Evolutionary conservation across 768 basidiomycete species (phyloP).

Genomic region (Lactifluus pinguis): DNA sequence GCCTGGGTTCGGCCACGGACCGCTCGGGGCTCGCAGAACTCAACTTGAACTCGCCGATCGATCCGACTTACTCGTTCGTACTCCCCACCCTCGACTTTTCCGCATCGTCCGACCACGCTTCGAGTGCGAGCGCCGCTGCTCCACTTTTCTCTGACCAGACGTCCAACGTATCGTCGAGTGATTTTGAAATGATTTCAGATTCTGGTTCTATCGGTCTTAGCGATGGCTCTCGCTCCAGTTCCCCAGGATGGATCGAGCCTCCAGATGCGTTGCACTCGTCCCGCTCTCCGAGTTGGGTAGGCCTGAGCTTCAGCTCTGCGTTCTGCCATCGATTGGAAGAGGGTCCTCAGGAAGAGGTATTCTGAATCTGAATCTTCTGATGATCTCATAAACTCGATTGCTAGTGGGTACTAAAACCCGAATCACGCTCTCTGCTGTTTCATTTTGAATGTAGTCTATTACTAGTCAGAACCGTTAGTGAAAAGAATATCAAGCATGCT

Average conservation of each 20-base stretch:
- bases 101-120: conserved; percentile 24
- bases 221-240: conserved; percentile 17
- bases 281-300: conserved; percentile 19
- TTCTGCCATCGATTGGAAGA: conserved; percentile 26
- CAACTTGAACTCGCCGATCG: conserved; percentile 25
- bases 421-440: not conserved
- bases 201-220: not conserved
- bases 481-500: not conserved
- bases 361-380: conserved; percentile 13
- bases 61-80: conserved; percentile 60
- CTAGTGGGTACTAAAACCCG: not conserved
- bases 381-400: not conserved
- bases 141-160: conserved; percentile 5
- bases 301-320: conserved; percentile 35
- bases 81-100: conserved; percentile 74
- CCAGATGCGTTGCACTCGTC: conserved; percentile 8
- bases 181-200: conserved; percentile 4
- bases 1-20: conserved; percentile 2
- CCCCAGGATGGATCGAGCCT: conserved; percentile 12
- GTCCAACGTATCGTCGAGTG: not conserved
- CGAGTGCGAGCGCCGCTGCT: conserved; percentile 10
- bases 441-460: not conserved
- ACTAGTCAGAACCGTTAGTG: not conserved
- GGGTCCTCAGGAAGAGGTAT: conserved; percentile 21
- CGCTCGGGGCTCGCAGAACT: conserved; percentile 2